Base-by-base conservation (phyloP, 1,139 yeast species). In the Pneumocystis sp. region DNA sequence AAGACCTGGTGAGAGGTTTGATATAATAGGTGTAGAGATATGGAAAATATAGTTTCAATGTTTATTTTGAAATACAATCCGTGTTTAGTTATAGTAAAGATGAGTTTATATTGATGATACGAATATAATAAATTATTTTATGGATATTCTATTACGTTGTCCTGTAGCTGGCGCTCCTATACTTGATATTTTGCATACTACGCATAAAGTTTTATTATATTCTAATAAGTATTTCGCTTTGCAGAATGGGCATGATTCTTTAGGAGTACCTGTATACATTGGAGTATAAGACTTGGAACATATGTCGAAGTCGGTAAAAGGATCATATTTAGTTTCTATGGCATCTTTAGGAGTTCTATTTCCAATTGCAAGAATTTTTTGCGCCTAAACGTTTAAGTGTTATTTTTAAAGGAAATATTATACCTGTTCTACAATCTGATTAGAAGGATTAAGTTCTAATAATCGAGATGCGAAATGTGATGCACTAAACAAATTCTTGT, bases 81-180 rank as follows among this genome's bases (percentile, higher is more conserved):
- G 12, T 50, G 21, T 25, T 50, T 25, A 50, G 21, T 31, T 31
- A 25, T 50, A 10, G 12, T 50, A 17, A 15, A 50, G 12, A 21
- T 4, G 10, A 50, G 15, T 29, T 50, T 6, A 3, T 12, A 50
- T 29, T 25, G 7, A 17, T 25, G 17, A 50, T 29, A 15, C 25
- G 8, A 50, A 25, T 25, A 10, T 25, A 25, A 10, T 40, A 50
- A 19, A 10, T 29, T 50, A 50, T 50, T 50, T 50, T 25, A 29
- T 50, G 21, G n/a, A 25, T 50, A 50, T 25, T 50, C 57, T 50
- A 29, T 50, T 50, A 12, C 57, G 34, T 25, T 15, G 31, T 25
- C 98, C 98, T 39, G 96, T 87, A n/a, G 96, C 95, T 37, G 95
- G 88, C n/a, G 90, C 89, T 35, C 98, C 98, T 69, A 95, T 84